Conservation (phyloP, 1,284 basidiomycete genomes). For the Tilletia caries region DNA sequence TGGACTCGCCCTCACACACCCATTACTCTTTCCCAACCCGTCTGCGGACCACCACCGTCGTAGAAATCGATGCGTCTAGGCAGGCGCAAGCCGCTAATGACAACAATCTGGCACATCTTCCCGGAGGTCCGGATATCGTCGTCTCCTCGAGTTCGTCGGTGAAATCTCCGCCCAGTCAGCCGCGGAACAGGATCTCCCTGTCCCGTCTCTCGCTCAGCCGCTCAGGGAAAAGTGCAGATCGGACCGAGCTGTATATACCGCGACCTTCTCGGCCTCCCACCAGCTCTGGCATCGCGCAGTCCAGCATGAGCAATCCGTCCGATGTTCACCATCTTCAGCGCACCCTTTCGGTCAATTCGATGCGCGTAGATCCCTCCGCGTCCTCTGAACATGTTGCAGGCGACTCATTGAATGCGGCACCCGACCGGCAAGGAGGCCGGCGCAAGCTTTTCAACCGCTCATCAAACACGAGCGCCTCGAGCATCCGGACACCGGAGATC, state of each 20-base stretch:
- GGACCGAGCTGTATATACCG: neutral
- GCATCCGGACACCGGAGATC: neutral
- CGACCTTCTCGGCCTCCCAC: neutral
- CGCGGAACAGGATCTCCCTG: neutral
- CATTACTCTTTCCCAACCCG: neutral
- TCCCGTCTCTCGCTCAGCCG: conserved; percentile 4
- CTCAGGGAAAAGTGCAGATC: neutral
- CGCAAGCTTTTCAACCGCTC: conserved; percentile 6
- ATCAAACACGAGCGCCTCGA: neutral
- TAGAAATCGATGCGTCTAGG: neutral
- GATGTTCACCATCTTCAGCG: neutral
- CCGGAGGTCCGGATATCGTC: neutral
- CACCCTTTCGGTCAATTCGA: conserved; percentile 1
- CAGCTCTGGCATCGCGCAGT: conserved; percentile 10
- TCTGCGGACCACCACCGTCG: neutral
- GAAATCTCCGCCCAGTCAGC: neutral
- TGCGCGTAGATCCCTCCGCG: neutral
- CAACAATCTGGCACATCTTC: neutral
- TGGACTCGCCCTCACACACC: neutral
- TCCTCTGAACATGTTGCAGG: neutral
- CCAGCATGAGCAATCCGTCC: neutral
- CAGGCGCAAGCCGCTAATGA: no score
- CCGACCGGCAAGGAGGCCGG: neutral
- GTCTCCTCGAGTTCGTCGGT: neutral
- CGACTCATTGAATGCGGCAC: neutral